Percentiles rank a stretch among this genome's conserved stretches.
Evolutionary conservation across 306 rosid species (phyloP).

Genomic region (Bauhinia variegata): DNA sequence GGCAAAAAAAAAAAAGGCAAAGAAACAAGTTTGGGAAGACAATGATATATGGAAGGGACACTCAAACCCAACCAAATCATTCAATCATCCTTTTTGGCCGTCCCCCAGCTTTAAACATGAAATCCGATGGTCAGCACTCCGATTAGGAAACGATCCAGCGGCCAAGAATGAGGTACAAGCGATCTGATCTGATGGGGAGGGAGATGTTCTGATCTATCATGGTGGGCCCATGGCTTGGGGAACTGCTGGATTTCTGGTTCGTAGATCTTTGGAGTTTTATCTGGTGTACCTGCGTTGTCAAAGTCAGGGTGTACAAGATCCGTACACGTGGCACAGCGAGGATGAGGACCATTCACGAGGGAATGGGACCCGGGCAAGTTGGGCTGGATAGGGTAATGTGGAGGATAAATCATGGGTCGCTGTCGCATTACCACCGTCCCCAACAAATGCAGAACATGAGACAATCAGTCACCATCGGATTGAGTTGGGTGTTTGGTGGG

Average conservation of each 20-base stretch:
- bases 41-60: neutral
- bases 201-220: conserved; percentile 2
- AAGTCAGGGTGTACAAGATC: conserved; percentile 18
- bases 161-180: neutral
- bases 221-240: neutral
- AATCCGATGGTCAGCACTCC: neutral
- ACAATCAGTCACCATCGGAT: conserved; percentile 40
- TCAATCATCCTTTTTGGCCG: neutral
- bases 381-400: neutral
- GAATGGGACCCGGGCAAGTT: conserved; percentile 18
- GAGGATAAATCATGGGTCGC: conserved; percentile 34
- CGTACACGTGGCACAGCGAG: conserved; percentile 39
- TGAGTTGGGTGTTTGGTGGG: neutral
- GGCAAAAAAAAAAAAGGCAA: too few species aligned
- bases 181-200: neutral
- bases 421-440: conserved; percentile 34
- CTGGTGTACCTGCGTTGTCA: conserved; percentile 24
- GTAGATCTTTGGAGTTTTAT: conserved; percentile 26
- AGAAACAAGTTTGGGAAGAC: too few species aligned
- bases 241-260: conserved; percentile 1
- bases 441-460: conserved; percentile 32
- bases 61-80: neutral
- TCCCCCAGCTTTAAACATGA: neutral
- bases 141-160: neutral
- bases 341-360: conserved; percentile 36